A percentile compares a stretch with the other conserved stretches of the same genome.
These are phyloP conservation scores for Phalaenopsis aphrodite DNA, from an alignment of 106 monocot species.

Conservation along the genomic window DNA sequence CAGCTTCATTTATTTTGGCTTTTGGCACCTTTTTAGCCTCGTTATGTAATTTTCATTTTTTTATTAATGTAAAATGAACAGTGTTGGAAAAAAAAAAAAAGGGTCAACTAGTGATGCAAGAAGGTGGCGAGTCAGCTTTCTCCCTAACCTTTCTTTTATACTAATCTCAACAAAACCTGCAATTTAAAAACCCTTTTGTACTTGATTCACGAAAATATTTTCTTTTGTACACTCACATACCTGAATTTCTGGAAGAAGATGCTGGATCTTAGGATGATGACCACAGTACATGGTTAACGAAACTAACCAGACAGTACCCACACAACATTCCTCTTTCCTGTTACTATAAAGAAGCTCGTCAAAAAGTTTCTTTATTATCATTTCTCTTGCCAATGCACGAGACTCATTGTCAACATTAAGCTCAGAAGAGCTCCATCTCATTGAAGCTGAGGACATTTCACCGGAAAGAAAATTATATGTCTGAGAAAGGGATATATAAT, in stretches of 20 bases:
- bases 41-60: too few relatives aligned
- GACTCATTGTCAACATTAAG: slow-evolving; percentile 36
- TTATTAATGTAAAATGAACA: too few relatives aligned
- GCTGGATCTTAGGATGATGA: slow-evolving; percentile 71
- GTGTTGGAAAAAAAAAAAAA: too few relatives aligned
- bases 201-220: neutral
- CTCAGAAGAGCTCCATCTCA: slow-evolving; percentile 10
- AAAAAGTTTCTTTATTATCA: slow-evolving; percentile 71
- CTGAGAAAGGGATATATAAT: slow-evolving; percentile 80
- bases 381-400: slow-evolving; percentile 43
- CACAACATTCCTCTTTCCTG: slow-evolving; percentile 92
- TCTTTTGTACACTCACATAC: slow-evolving; percentile 13
- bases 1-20: too few relatives aligned
- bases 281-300: slow-evolving; percentile 95
- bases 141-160: neutral
- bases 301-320: slow-evolving; percentile 89
- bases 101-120: neutral
- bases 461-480: slow-evolving; percentile 64
- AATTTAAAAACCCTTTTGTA: neutral
- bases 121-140: neutral
- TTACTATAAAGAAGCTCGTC: slow-evolving; percentile 82
- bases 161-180: neutral
- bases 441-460: slow-evolving; percentile 29
- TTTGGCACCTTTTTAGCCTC: too few relatives aligned
- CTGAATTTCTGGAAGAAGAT: slow-evolving; percentile 98